Evolutionary conservation across 345 rosid genomes (phyloP).

Genomic region (Barbarea vulgaris): DNA sequence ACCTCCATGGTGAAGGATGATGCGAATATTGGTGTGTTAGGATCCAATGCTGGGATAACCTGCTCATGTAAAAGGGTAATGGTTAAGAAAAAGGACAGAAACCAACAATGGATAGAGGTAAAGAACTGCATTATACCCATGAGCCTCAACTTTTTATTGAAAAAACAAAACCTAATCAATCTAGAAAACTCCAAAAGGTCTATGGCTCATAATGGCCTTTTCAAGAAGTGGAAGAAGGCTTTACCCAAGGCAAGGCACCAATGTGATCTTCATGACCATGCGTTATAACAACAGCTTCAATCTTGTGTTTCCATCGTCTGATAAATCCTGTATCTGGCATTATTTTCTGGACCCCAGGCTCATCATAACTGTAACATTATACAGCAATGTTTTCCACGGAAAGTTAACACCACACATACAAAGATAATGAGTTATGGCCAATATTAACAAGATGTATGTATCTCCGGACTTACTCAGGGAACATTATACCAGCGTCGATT

Average conservation of each 20-base stretch:
- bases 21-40: slow-evolving; percentile 79
- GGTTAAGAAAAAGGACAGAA: not conserved
- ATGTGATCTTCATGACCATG: slow-evolving; percentile 99
- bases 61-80: slow-evolving; percentile 43
- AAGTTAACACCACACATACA: slow-evolving; percentile 20
- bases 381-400: slow-evolving; percentile 9
- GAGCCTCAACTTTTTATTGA: not conserved
- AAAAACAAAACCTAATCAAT: not conserved
- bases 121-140: not conserved
- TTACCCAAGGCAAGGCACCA: slow-evolving; percentile 99
- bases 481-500: slow-evolving; percentile 96
- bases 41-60: slow-evolving; percentile 95
- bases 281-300: slow-evolving; percentile 95
- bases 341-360: slow-evolving; percentile 92
- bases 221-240: slow-evolving; percentile 50
- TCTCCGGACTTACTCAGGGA: slow-evolving; percentile 85
- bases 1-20: slow-evolving; percentile 99
- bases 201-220: not conserved
- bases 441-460: slow-evolving; percentile 2
- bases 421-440: not conserved
- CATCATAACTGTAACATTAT: slow-evolving; percentile 70
- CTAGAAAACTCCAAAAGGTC: not conserved
- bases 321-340: slow-evolving; percentile 97
- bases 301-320: slow-evolving; percentile 91
- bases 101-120: not conserved